Conservation (phyloP, 305 asterid species). For the Solanum hybrid region DNA sequence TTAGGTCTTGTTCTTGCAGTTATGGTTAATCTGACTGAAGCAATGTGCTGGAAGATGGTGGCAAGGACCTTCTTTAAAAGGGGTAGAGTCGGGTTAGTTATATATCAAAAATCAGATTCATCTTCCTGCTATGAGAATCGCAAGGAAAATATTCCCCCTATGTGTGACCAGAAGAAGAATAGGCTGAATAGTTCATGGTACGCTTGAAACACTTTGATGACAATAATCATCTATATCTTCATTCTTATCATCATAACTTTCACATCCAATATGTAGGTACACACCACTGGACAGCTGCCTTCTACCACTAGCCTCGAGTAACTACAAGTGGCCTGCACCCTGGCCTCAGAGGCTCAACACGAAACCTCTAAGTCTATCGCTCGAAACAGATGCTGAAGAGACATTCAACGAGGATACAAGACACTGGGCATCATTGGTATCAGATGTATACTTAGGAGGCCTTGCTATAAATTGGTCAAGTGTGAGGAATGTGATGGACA, state of each 20-base stretch:
- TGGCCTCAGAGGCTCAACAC: constrained; percentile 77
- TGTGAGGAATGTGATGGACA: constrained; percentile 80
- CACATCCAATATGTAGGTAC: constrained; percentile 47
- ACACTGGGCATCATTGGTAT: constrained; percentile 80
- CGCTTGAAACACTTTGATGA: neutral
- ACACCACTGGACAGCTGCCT: constrained; percentile 67
- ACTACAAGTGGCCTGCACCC: constrained; percentile 54
- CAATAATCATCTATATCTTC: neutral
- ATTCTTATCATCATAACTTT: neutral
- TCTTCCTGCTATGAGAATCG: constrained; percentile 66
- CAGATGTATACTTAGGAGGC: constrained; percentile 66
- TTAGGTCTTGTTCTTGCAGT: constrained; percentile 37
- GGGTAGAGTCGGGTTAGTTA: constrained; percentile 55
- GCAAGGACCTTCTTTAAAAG: constrained; percentile 29
- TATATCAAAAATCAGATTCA: constrained; percentile 70
- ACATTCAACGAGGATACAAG: constrained; percentile 51
- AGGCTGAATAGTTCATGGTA: constrained; percentile 66
- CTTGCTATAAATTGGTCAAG: constrained; percentile 61
- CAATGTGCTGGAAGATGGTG: constrained; percentile 79
- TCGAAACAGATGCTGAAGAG: constrained; percentile 43
- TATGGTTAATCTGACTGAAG: constrained; percentile 68
- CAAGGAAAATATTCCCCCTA: constrained; percentile 52
- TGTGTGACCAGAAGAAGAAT: constrained; percentile 42
- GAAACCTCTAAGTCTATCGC: constrained; percentile 53
- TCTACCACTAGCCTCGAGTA: constrained; percentile 27